Evolutionary conservation across 352 stramenopile species (phyloP).

Genomic region (Phytophthora foliorum): DNA sequence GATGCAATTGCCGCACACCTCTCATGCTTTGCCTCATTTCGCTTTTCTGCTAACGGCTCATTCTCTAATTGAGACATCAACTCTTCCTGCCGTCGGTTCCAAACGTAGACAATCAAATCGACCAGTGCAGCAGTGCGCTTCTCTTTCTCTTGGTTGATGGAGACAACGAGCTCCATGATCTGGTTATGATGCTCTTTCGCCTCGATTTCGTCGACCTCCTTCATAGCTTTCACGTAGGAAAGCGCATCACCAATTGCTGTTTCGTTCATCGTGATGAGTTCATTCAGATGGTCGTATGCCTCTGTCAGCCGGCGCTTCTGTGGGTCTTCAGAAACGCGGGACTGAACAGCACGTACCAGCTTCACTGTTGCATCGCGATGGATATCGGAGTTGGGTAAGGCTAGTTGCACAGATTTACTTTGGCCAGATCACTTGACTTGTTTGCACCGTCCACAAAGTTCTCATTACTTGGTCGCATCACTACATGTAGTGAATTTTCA

Average conservation of each 20-base stretch:
- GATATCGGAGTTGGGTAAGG: neutral
- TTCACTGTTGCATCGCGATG: neutral
- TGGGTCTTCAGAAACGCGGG: neutral
- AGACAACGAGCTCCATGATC: conserved; percentile 7
- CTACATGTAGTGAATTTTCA: neutral
- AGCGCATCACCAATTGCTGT: conserved; percentile 11
- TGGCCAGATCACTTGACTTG: neutral
- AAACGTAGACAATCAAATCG: conserved; percentile 8
- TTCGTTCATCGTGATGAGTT: conserved; percentile 3
- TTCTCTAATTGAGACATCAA: neutral
- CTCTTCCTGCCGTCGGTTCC: neutral
- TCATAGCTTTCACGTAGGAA: conserved; percentile 2
- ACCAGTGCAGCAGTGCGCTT: neutral
- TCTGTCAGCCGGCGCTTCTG: neutral
- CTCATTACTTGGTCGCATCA: neutral
- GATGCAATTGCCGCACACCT: neutral
- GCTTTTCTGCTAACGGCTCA: neutral
- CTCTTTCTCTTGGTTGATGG: conserved; percentile 16
- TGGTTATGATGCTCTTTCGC: conserved; percentile 1
- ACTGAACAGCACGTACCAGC: neutral
- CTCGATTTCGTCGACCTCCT: conserved; percentile 4
- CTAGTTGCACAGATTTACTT: neutral
- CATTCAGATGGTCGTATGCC: conserved; percentile 7
- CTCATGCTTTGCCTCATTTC: neutral
- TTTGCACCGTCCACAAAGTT: neutral